Evolutionary conservation across 1,284 basidiomycete species (phyloP).

Genomic region (Spongiforma sp.): DNA sequence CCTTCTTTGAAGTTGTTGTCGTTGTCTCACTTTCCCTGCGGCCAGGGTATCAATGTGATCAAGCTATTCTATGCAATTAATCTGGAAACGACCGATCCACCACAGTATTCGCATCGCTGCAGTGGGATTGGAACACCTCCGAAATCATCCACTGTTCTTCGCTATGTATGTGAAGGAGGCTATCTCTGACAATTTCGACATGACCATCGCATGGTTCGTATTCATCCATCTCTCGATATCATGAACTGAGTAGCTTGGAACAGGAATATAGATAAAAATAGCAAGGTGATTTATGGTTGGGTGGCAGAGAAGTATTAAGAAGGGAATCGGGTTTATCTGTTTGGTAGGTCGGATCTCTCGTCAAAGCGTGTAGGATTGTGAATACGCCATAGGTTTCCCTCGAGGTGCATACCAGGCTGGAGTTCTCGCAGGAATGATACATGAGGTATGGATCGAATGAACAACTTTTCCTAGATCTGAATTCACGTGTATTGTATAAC

Average conservation of each 20-base stretch:
- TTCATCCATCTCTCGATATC: background rate
- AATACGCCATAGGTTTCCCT: background rate
- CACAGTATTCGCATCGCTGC: background rate
- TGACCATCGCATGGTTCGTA: background rate
- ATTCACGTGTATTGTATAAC: conserved; percentile 17
- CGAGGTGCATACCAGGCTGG: background rate
- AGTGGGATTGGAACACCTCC: background rate
- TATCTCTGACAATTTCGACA: background rate
- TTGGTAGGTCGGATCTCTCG: background rate
- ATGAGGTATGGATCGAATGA: background rate
- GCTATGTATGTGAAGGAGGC: background rate
- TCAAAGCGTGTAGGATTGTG: background rate
- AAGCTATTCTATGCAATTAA: background rate
- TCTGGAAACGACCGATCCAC: background rate
- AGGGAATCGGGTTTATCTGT: background rate
- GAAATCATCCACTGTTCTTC: background rate
- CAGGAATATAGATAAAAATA: background rate
- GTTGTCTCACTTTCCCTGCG: background rate
- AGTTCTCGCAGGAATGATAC: background rate
- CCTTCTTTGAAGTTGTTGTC: too few species aligned
- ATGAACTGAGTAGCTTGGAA: background rate
- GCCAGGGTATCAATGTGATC: background rate
- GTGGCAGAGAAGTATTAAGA: background rate
- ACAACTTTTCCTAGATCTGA: background rate
- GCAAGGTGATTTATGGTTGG: background rate